Evolutionary conservation across 331 rosid genomes (phyloP), one percentile per base, ranked within the genome.

Genomic region (Spiraea crenata): DNA sequence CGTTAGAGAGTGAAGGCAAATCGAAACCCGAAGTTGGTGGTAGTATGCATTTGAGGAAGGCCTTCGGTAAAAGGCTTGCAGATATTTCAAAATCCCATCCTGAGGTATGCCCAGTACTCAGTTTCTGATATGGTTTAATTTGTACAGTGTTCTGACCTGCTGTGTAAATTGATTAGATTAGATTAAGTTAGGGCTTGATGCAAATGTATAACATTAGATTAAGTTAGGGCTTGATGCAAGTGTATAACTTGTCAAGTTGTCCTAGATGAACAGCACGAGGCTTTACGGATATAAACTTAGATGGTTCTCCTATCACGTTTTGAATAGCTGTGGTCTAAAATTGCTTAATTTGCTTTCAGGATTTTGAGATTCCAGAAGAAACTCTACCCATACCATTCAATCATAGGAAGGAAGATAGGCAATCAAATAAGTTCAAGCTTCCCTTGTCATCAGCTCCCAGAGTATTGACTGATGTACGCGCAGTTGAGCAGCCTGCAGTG

Each of bases 381-480:
- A 44, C n/a, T 13, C 71, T 93, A 81, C 99, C 99, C 0, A 89
- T 80, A 56, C 92, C 95, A 69, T 91, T 91, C 86, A 82, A 69
- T 68, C 57, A 3, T 44, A 55, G 50, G 5, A 83, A 68, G 47
- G 77, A 70, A 63, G 84, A 75, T 0, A 19, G 59, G 17, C 51
- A 41, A 48, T 44, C 69, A 20, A 57, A 72, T 64, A 54, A 6
- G 44, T 56, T 65, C 31, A 60, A 50, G 57, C 17, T 70, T 39
- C 58, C 77, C 25, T 38, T 67, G 39, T 41, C 80, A n/a, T 25
- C 67, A 40, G 64, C 69, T 7, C 17, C 74, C 55, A 11, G 39
- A 63, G 38, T 34, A 50, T 57, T 67, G 69, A 57, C 67, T 42
- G 69, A 34, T 46, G 48, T 67, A 15, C 48, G 44, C 19, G 58